Percentiles rank a stretch among this genome's conserved stretches.
Conservation (phyloP, 352 stramenopile species). For the Phytophthora sansomeana region DNA sequence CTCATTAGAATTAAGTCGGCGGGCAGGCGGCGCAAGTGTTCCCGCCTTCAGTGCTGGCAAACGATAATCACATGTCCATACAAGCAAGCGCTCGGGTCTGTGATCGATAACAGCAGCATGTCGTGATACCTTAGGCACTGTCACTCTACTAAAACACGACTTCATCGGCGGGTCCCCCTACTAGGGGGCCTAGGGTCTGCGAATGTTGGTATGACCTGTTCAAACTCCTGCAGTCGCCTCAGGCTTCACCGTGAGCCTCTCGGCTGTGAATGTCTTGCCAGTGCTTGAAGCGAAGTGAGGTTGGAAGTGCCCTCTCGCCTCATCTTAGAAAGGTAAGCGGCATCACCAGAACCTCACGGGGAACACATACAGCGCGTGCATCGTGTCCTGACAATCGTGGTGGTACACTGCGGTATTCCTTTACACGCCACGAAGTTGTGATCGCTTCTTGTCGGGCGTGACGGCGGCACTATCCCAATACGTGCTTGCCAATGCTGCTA, state of each 20-base stretch:
- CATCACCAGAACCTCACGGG: not conserved
- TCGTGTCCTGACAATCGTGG: not conserved
- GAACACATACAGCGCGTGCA: not conserved
- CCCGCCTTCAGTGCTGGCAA: not conserved
- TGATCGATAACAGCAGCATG: not conserved
- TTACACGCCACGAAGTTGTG: too few relatives aligned
- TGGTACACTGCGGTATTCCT: too few relatives aligned
- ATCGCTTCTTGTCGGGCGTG: not conserved
- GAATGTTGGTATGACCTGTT: not conserved
- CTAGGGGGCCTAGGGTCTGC: too few relatives aligned
- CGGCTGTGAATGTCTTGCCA: too few relatives aligned
- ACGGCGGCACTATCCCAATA: not conserved
- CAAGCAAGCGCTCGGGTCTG: not conserved
- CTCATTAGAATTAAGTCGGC: conserved; percentile 32
- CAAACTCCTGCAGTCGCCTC: not conserved
- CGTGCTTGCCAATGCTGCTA: not conserved
- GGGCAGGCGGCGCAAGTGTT: not conserved
- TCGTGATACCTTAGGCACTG: not conserved
- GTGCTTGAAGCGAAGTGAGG: not conserved
- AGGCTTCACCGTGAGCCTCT: not conserved
- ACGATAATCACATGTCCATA: conserved; percentile 13
- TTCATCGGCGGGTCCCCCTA: too few relatives aligned
- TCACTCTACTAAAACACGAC: not conserved
- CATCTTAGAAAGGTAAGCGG: not conserved
- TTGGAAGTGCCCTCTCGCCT: not conserved